Evolutionary conservation across 83 land plant species (phyloP).

Genomic region (Thuja plicata): DNA sequence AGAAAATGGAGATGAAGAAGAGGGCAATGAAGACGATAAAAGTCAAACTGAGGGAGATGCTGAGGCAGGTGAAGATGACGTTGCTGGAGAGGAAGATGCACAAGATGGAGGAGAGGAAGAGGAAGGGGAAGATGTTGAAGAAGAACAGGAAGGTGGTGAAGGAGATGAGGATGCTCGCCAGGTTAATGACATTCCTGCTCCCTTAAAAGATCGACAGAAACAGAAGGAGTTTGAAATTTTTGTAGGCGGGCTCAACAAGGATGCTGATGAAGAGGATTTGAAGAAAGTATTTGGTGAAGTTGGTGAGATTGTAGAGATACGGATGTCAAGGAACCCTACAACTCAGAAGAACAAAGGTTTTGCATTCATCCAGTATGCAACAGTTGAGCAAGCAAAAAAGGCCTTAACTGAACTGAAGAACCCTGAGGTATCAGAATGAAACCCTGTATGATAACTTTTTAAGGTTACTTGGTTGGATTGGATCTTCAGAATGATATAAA

Average conservation of each 20-base stretch:
- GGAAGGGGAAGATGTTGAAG: slow-evolving; percentile 11
- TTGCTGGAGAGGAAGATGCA: not conserved
- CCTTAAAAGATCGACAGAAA: slow-evolving; percentile 33
- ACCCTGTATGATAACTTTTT: not conserved
- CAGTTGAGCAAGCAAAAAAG: slow-evolving; percentile 42
- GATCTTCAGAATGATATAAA: not conserved
- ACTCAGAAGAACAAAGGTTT: slow-evolving; percentile 63
- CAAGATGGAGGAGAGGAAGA: slow-evolving; percentile 16
- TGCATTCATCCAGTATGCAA: slow-evolving; percentile 56
- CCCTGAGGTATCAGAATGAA: slow-evolving; percentile 31
- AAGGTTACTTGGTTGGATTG: not conserved
- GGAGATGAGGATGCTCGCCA: not conserved
- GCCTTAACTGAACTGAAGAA: slow-evolving; percentile 49
- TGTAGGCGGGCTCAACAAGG: slow-evolving; percentile 62
- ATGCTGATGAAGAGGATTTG: slow-evolving; percentile 57
- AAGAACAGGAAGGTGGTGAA: not conserved
- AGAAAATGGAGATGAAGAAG: slow-evolving; percentile 43
- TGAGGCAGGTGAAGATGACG: slow-evolving; percentile 13
- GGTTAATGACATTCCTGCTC: slow-evolving; percentile 6
- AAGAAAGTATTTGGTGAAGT: slow-evolving; percentile 42
- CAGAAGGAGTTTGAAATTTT: slow-evolving; percentile 54
- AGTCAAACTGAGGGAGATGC: slow-evolving; percentile 13
- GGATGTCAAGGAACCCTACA: slow-evolving; percentile 43
- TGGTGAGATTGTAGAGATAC: slow-evolving; percentile 57
- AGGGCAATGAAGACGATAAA: slow-evolving; percentile 20